Evolutionary conservation across 2,329 filamentous ascomycete species (phyloP), one percentile per base, ranked within the genome.

Genomic region (Aspergillus ibericus): DNA sequence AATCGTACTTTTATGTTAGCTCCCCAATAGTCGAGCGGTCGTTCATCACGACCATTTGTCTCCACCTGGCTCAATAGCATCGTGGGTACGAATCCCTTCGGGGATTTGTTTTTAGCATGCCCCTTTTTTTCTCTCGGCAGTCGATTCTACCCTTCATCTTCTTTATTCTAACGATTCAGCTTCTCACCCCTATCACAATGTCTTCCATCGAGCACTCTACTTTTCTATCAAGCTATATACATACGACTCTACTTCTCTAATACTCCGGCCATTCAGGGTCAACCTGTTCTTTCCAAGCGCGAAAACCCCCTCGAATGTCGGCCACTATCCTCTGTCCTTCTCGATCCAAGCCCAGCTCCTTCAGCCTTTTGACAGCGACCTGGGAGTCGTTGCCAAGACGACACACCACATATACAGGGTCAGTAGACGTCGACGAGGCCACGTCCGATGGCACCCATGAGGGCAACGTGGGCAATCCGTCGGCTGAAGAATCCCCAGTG

Each of bases 371-470:
- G 5, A 80, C 79, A 0, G 74, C 79, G 20, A 78, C 64, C 59
- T 81, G 80, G 1, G 79, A 81, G 55, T 82, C 80, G 51, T 82
- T 81, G 1, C 80, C 80, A n/a, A 76, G 71, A 13, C 78, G 77
- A 60, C 80, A 82, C 8, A 82, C 73, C 15, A 81, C 76, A 51
- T 78, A 78, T 5, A 80, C 71, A 3, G 75, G 72, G 16, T 70
- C 61, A 1, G 59, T 70, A 1, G 66, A 66, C 5, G 68, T 62
- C 2, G 60, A 12, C 4, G 63, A 59, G 18, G 57, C 56, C 22
- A 75, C 46, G 35, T 70, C 61, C 8, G 65, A 27, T 1, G 72
- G 72, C 8, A 74, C 42, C 70, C 70, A 73, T 1, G 69, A 49
- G 7, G 70, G 68, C 2, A 68, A 36, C 15, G 60, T n/a, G 16